phyloP scores from a whole-genome alignment of 2,329 filamentous ascomycete species.

The Cladophialophora chaetospira region DNA sequence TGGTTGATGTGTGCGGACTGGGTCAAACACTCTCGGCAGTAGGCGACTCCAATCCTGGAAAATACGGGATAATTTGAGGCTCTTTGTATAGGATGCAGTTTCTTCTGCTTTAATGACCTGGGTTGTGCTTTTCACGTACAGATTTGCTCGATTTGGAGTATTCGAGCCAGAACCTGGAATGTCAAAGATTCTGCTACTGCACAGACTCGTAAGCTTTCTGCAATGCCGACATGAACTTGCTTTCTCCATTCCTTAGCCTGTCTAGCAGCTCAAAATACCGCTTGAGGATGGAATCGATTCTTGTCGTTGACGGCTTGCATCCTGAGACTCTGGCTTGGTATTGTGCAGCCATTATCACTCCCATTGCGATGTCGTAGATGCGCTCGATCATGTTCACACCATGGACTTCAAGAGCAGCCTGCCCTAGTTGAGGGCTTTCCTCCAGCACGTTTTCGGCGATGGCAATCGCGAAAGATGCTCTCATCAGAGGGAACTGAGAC shows the following conservation, averaged over 20 bases:
- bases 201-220: not conserved
- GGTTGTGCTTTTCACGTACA: too few relatives aligned
- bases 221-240: not conserved
- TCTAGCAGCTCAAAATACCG: not conserved
- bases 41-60: too few relatives aligned
- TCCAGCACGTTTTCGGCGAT: slow-evolving; percentile 5
- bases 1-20: too few relatives aligned
- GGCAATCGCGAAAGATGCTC: not conserved
- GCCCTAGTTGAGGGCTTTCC: not conserved
- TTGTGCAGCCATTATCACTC: not conserved
- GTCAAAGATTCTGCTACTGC: not conserved
- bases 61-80: too few relatives aligned
- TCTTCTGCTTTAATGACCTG: too few relatives aligned
- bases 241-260: not conserved
- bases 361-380: slow-evolving; percentile 12
- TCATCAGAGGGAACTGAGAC: not conserved
- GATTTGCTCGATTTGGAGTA: too few relatives aligned
- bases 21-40: too few relatives aligned
- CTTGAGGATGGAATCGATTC: not conserved
- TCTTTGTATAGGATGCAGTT: too few relatives aligned
- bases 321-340: not conserved
- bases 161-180: too few relatives aligned
- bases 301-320: not conserved
- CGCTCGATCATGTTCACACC: slow-evolving; percentile 7
- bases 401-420: not conserved